A percentile compares a stretch with the other conserved stretches of the same genome.
Conservation (phyloP, 2,329 filamentous ascomycete genomes). For the Alternaria burnsii region DNA sequence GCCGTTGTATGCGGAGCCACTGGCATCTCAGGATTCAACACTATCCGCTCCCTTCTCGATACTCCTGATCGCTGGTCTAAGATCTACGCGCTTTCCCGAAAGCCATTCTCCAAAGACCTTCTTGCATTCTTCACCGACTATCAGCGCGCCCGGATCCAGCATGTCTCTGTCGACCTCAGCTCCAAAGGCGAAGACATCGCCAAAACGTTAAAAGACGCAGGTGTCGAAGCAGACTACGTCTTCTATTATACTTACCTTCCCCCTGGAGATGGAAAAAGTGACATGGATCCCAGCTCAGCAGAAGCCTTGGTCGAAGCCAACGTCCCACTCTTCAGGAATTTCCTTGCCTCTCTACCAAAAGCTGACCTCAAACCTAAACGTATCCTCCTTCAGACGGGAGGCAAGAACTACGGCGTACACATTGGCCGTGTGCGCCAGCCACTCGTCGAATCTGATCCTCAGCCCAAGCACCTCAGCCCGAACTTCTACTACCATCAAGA, state of each 20-base stretch:
- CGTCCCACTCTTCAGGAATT: conserved; percentile 16
- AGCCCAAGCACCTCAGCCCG: conserved; percentile 20
- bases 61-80: conserved; percentile 19
- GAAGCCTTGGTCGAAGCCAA: conserved; percentile 18
- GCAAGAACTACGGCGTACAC: conserved; percentile 23
- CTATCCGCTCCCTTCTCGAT: conserved; percentile 16
- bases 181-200: conserved; percentile 15
- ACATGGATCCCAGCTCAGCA: conserved; percentile 13
- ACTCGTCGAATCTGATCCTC: conserved; percentile 22
- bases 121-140: conserved; percentile 11
- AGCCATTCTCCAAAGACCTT: conserved; percentile 6
- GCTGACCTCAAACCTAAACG: conserved; percentile 19
- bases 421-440: conserved; percentile 20
- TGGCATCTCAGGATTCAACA: conserved; percentile 24
- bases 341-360: conserved; percentile 13
- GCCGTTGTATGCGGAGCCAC: conserved; percentile 23
- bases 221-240: conserved; percentile 12
- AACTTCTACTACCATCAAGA: conserved; percentile 29
- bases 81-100: conserved; percentile 19
- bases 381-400: conserved; percentile 23
- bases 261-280: conserved; percentile 13
- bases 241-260: conserved; percentile 27
- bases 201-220: conserved; percentile 3
- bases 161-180: conserved; percentile 20
- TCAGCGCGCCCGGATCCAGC: conserved; percentile 16